Evolutionary conservation across 805 yeast species (phyloP).

Genomic region (Blastobotrys americana): DNA sequence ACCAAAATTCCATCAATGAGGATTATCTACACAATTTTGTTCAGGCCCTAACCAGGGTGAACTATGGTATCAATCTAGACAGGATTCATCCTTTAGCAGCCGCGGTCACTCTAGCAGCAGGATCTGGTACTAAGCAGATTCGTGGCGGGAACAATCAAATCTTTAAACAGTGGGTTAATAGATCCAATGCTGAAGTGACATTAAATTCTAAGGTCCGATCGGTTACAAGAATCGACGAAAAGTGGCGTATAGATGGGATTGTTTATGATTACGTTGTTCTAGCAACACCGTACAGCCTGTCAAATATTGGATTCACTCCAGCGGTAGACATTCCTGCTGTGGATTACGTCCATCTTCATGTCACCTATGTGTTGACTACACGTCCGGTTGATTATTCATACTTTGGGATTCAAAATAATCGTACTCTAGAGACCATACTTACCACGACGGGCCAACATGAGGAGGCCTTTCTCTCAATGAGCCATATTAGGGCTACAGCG

Average conservation of each 20-base stretch:
- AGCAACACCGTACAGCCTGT: conserved; percentile 37
- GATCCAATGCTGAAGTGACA: conserved; percentile 30
- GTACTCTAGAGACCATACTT: conserved; percentile 6
- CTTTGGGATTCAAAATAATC: conserved; percentile 7
- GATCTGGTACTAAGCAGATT: conserved; percentile 29
- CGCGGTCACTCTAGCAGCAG: conserved; percentile 36
- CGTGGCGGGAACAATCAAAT: conserved; percentile 42
- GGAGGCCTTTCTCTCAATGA: conserved; percentile 9
- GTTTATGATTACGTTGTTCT: conserved; percentile 39
- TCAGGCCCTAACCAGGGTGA: conserved; percentile 39
- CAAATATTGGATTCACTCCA: conserved; percentile 23
- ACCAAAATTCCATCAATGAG: conserved; percentile 21
- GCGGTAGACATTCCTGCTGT: conserved; percentile 17
- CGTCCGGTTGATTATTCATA: conserved; percentile 5
- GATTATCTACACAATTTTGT: conserved; percentile 29
- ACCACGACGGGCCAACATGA: conserved; percentile 2
- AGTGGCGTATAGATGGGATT: conserved; percentile 13
- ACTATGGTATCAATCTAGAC: conserved; percentile 37
- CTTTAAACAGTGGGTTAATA: conserved; percentile 35
- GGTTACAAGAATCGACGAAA: conserved; percentile 13
- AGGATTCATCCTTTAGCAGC: conserved; percentile 41
- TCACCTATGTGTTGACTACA: conserved; percentile 24
- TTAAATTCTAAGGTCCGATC: conserved; percentile 29
- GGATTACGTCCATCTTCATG: conserved; percentile 37
- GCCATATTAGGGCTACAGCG: conserved; percentile 11